Percentiles rank a stretch among this genome's conserved stretches.
These are phyloP conservation scores for Salvia sclarea DNA, from an alignment of 305 asterid genomes.

Conservation along the genomic window DNA sequence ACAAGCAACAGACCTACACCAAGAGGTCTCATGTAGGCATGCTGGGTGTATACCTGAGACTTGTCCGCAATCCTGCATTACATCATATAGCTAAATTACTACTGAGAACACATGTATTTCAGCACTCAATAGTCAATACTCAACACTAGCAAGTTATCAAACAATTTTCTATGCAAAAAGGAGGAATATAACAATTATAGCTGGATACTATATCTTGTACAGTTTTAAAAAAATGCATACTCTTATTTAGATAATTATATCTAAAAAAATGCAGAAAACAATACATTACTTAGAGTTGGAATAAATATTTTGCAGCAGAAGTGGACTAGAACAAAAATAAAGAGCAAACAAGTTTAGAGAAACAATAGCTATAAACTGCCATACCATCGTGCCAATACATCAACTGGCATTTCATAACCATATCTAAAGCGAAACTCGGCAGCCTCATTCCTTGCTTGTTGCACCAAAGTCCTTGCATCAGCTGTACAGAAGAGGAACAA, in stretches of 20 bases:
- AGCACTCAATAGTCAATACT: constrained; percentile 8
- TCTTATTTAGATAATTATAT: background rate
- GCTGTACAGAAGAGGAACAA: constrained; percentile 47
- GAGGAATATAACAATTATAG: constrained; percentile 1
- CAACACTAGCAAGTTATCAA: background rate
- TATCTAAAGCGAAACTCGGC: constrained; percentile 87
- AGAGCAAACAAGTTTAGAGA: background rate
- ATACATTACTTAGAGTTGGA: background rate
- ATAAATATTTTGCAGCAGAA: background rate
- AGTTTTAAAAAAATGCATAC: background rate
- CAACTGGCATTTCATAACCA: constrained; percentile 98
- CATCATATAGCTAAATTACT: constrained; percentile 15
- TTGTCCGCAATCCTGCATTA: constrained; percentile 94
- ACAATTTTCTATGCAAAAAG: background rate
- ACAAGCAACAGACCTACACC: constrained; percentile 76
- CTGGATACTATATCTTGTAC: background rate
- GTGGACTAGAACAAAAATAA: background rate
- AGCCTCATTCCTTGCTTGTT: constrained; percentile 99
- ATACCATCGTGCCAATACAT: constrained; percentile 90
- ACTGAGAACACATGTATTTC: background rate
- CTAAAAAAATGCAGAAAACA: too few species aligned
- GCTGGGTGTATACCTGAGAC: constrained; percentile 99
- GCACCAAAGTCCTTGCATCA: constrained; percentile 97
- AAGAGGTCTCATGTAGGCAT: constrained; percentile 99
- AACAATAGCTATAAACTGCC: background rate